Conservation (phyloP, 148 eudicot genomes). For the Silene uniflora region DNA sequence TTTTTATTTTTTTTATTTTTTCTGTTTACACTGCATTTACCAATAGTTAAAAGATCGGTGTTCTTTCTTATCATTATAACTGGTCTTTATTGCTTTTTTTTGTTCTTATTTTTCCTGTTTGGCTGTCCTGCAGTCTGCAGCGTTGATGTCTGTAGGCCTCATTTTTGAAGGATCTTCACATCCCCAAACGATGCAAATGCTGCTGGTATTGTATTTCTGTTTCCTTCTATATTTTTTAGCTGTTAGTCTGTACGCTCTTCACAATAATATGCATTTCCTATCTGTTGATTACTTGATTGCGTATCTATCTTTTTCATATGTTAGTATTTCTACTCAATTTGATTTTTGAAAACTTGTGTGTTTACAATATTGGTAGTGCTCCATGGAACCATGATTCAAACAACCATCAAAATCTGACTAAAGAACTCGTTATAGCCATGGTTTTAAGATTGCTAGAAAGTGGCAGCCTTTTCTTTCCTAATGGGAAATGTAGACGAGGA, state of each 20-base stretch:
- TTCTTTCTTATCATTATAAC: neutral
- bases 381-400: neutral
- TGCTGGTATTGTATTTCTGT: constrained; percentile 52
- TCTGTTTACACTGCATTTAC: neutral
- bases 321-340: neutral
- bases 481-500: neutral
- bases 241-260: neutral
- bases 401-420: neutral
- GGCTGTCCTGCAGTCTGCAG: constrained; percentile 70
- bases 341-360: neutral
- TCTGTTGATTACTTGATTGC: neutral
- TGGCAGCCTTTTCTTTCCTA: neutral
- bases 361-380: neutral
- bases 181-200: constrained; percentile 88
- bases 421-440: neutral
- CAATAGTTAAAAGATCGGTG: neutral
- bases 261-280: neutral
- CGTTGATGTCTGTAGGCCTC: constrained; percentile 90
- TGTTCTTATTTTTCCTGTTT: constrained; percentile 11
- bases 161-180: constrained; percentile 94
- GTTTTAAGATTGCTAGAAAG: constrained; percentile 2
- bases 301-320: constrained; percentile 5
- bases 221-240: constrained; percentile 8
- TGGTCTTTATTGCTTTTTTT: neutral
- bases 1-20: neutral